Evolutionary conservation across 805 yeast species (phyloP).

Genomic region (Helenozyma baotianmanensis): DNA sequence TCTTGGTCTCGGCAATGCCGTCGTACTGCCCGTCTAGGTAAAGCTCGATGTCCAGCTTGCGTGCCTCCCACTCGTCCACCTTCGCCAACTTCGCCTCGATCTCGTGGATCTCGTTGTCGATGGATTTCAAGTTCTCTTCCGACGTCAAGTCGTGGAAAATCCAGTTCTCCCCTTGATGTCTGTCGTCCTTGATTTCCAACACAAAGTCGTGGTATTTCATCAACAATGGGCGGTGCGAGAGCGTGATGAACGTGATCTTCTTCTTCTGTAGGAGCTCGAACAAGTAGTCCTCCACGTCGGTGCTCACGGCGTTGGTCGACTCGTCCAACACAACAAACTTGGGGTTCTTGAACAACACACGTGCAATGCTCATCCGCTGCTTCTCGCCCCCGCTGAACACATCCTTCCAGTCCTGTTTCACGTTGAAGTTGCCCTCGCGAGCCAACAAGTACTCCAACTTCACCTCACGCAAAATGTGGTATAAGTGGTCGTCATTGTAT

Average conservation of each 20-base stretch:
- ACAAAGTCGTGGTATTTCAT: constrained; percentile 80
- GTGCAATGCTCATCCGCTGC: constrained; percentile 84
- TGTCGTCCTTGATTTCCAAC: constrained; percentile 56
- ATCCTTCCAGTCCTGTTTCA: constrained; percentile 74
- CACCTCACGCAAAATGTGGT: constrained; percentile 66
- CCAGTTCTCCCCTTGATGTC: constrained; percentile 33
- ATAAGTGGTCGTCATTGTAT: constrained; percentile 61
- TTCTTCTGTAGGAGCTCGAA: constrained; percentile 70
- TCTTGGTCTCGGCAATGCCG: constrained; percentile 10
- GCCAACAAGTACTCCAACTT: constrained; percentile 74
- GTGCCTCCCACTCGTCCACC: constrained; percentile 53
- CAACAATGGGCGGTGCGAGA: constrained; percentile 78
- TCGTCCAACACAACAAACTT: constrained; percentile 83
- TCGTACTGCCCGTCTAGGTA: constrained; percentile 41
- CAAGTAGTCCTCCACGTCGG: constrained; percentile 82
- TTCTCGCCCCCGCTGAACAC: constrained; percentile 96
- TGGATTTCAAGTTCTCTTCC: constrained; percentile 59
- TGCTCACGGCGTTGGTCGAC: constrained; percentile 88
- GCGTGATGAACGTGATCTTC: constrained; percentile 72
- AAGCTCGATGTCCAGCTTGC: constrained; percentile 55
- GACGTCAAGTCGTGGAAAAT: constrained; percentile 58
- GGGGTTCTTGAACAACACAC: constrained; percentile 76
- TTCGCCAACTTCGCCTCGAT: constrained; percentile 56
- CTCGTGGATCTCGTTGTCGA: constrained; percentile 71
- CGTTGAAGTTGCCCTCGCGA: constrained; percentile 56